phyloP scores from a whole-genome alignment of 176 grass and related monocot species.

The Typha latifolia region DNA sequence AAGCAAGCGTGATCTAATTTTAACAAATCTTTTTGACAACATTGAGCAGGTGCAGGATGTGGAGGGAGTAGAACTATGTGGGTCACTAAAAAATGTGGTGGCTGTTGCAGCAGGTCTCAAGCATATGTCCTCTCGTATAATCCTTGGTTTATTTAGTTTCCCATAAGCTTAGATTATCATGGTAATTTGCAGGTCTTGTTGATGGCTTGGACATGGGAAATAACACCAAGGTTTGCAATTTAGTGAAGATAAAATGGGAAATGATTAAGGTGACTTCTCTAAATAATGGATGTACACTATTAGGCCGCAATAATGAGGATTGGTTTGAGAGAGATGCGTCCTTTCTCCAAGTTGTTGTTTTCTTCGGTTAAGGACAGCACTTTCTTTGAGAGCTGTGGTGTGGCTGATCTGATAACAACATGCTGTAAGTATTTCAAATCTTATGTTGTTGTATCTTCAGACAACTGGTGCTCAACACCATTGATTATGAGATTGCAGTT shows the following conservation, averaged over 20 bases:
- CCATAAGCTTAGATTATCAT: slow-evolving; percentile 5
- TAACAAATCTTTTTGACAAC: too few species aligned
- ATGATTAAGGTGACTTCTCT: too few species aligned
- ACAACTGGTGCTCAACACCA: too few species aligned
- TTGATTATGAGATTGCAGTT: too few species aligned
- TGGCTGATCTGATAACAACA: slow-evolving; percentile 87
- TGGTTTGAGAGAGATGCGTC: slow-evolving; percentile 85
- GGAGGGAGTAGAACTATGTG: slow-evolving; percentile 92
- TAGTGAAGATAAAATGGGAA: too few species aligned
- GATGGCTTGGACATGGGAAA: slow-evolving; percentile 98
- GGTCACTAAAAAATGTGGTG: slow-evolving; percentile 91
- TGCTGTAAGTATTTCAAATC: slow-evolving; percentile 48
- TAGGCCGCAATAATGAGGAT: slow-evolving; percentile 96
- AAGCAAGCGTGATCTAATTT: too few species aligned
- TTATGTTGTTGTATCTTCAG: too few species aligned
- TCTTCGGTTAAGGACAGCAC: slow-evolving; percentile 87
- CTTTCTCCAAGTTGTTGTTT: slow-evolving; percentile 79
- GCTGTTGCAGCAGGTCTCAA: slow-evolving; percentile 84
- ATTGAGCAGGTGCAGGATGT: slow-evolving; percentile 70
- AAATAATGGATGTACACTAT: not conserved
- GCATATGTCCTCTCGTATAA: not conserved
- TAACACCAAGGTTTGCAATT: slow-evolving; percentile 72
- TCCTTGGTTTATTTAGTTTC: slow-evolving; percentile 13
- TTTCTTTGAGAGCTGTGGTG: slow-evolving; percentile 97
- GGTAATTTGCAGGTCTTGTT: slow-evolving; percentile 59